These are phyloP conservation scores for Paracamarosporium sp. DNA, from an alignment of 2,329 filamentous ascomycete species.

Conservation along the genomic window DNA sequence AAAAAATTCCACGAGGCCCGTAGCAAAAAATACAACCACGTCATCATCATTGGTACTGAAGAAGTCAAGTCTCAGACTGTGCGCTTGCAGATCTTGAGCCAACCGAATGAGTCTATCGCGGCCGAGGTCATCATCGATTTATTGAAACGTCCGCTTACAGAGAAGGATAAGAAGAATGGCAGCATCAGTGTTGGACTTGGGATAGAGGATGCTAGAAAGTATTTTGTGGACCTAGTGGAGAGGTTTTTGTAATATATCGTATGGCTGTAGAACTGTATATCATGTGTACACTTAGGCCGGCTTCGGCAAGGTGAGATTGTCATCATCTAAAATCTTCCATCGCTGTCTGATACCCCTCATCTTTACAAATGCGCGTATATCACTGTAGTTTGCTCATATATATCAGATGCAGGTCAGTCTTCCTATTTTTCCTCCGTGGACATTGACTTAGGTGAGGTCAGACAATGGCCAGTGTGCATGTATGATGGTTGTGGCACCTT, in stretches of 20 bases:
- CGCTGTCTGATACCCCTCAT: background rate
- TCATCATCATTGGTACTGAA: conserved; percentile 70
- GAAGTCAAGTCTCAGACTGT: conserved; percentile 36
- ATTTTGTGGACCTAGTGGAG: conserved; percentile 37
- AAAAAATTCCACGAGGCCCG: conserved; percentile 78
- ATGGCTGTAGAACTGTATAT: background rate
- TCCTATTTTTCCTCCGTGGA: too few relatives aligned
- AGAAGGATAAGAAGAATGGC: conserved; percentile 22
- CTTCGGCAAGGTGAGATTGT: background rate
- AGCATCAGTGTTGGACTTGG: conserved; percentile 20
- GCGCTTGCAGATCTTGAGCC: conserved; percentile 43
- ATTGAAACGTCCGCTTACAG: conserved; percentile 18
- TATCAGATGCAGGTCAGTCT: too few relatives aligned
- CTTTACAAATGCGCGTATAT: background rate
- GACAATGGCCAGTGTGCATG: too few relatives aligned
- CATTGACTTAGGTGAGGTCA: too few relatives aligned
- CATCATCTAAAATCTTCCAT: background rate
- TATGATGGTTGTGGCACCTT: too few relatives aligned
- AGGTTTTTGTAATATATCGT: conserved; percentile 29
- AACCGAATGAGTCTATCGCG: conserved; percentile 40
- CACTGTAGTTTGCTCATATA: too few relatives aligned
- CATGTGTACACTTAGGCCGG: conserved; percentile 1
- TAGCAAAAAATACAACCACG: conserved; percentile 72
- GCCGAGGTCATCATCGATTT: conserved; percentile 44
- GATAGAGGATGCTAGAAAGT: conserved; percentile 29